Percentiles rank a stretch among this genome's conserved stretches.
phyloP scores from a whole-genome alignment of 1,284 basidiomycete species.

The Volvariella volvacea region DNA sequence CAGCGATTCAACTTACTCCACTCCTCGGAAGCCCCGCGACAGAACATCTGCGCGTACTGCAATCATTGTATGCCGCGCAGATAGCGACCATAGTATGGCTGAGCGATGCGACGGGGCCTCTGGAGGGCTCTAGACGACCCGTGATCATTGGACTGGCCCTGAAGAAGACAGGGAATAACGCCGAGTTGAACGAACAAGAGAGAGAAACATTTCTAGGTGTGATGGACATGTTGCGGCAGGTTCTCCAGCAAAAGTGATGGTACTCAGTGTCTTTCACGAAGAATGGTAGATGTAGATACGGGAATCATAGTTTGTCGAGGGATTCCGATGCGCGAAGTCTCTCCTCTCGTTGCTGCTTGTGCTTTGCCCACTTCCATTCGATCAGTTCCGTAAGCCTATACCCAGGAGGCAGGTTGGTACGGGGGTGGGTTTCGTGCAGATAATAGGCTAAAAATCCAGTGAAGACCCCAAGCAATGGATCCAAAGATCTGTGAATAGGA shows the following conservation, averaged over 20 bases:
- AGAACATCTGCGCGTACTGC: slow-evolving; percentile 58
- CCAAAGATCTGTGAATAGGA: slow-evolving; percentile 41
- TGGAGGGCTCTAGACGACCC: slow-evolving; percentile 37
- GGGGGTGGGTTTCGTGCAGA: slow-evolving; percentile 80
- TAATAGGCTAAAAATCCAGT: slow-evolving; percentile 81
- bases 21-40: slow-evolving; percentile 71
- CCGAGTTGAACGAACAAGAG: slow-evolving; percentile 38
- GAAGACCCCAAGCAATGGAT: slow-evolving; percentile 75
- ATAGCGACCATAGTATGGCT: slow-evolving; percentile 82
- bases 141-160: slow-evolving; percentile 71
- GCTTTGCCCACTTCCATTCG: slow-evolving; percentile 60
- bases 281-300: too few relatives aligned
- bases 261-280: slow-evolving; percentile 11
- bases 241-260: slow-evolving; percentile 16
- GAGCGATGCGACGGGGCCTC: slow-evolving; percentile 31
- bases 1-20: slow-evolving; percentile 68
- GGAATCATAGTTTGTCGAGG: too few relatives aligned
- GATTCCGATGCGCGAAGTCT: slow-evolving; percentile 16
- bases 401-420: slow-evolving; percentile 63
- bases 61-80: slow-evolving; percentile 81
- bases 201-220: slow-evolving; percentile 56
- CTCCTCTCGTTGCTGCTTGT: slow-evolving; percentile 19
- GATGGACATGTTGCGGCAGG: slow-evolving; percentile 58
- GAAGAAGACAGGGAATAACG: slow-evolving; percentile 26
- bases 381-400: slow-evolving; percentile 58